Base-by-base conservation (phyloP, 2,329 filamentous ascomycete genomes). In the Penicillium sp. region DNA sequence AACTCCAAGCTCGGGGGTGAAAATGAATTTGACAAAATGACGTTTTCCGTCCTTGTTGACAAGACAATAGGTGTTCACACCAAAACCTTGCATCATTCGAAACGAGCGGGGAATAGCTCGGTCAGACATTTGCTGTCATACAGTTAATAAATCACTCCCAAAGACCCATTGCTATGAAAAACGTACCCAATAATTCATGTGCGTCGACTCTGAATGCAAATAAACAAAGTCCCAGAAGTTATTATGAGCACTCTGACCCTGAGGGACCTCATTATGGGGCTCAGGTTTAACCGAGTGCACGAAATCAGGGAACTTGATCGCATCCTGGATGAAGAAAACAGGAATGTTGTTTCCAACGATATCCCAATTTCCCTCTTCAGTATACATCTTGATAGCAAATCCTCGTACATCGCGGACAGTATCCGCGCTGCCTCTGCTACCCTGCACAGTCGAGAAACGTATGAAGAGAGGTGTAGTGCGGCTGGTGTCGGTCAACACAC, bases 331-430 rank as follows among this genome's bases (percentile, higher is more conserved):
- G 47, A 76, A 76, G 59, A 76, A 76, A 1, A 75, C 69, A 0
- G 74, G 73, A 20, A 76, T 74, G 44, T 75, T 75, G 51, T 76
- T 75, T 11, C 73, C 73, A 6, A 75, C 73, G 45, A 76, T 69
- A 59, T 75, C 72, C 85, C 86, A 90, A 63, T 89, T 91, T 4
- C 89, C 89, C 65, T 92, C 89, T 0, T 88, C 76, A 0, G 89
- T 92, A 68, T 92, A 92, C 66, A 90, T 85, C 72, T 90, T 90
- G 59, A 90, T 74, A 0, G 89, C 89, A 60, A 93, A 94, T 1
- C 90, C 89, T 35, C 89, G 84, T 2, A 92, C 88, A 77, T 94
- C 89, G n/a, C 90, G 84, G 1, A 92, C 89, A 0, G 89, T 92
- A 68, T 94, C 90, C 6, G 89, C 88, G 49, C 86, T 89, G 12